A percentile compares a stretch with the other conserved stretches of the same genome.
Evolutionary conservation across 768 basidiomycete genomes (phyloP).

Genomic region (Trametes sanguinea): DNA sequence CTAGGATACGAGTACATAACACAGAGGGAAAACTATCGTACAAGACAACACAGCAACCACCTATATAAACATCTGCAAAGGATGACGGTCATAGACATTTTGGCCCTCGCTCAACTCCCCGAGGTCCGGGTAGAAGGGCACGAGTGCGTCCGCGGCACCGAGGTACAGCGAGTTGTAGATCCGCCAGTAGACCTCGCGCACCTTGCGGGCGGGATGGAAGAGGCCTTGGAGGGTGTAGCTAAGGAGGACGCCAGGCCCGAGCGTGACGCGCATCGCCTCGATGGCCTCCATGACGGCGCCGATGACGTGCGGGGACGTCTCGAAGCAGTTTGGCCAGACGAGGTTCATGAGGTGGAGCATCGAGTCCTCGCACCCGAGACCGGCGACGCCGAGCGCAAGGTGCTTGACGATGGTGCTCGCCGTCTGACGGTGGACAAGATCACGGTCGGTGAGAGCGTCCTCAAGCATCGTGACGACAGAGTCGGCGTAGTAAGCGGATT

Average conservation of each 20-base stretch:
- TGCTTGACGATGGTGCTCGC: slow-evolving; percentile 99
- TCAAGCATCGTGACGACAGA: slow-evolving; percentile 98
- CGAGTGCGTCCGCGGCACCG: slow-evolving; percentile 87
- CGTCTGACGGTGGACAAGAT: slow-evolving; percentile 97
- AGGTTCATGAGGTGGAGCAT: slow-evolving; percentile 98
- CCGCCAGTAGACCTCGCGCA: slow-evolving; percentile 95
- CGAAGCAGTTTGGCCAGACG: slow-evolving; percentile 99
- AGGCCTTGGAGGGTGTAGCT: slow-evolving; percentile 93
- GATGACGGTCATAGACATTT: slow-evolving; percentile 85
- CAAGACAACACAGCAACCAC: slow-evolving; percentile 15
- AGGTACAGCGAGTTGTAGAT: slow-evolving; percentile 94
- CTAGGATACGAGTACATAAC: slow-evolving; percentile 11
- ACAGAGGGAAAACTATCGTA: slow-evolving; percentile 7
- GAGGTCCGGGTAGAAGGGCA: slow-evolving; percentile 93
- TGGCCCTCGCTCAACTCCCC: slow-evolving; percentile 87
- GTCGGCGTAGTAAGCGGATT: slow-evolving; percentile 95
- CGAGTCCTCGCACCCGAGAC: slow-evolving; percentile 96
- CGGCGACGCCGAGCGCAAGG: slow-evolving; percentile 93
- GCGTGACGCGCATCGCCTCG: slow-evolving; percentile 94
- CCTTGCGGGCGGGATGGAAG: slow-evolving; percentile 96
- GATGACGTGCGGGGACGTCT: slow-evolving; percentile 97
- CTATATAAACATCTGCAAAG: slow-evolving; percentile 81
- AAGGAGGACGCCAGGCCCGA: slow-evolving; percentile 90
- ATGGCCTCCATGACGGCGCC: slow-evolving; percentile 98
- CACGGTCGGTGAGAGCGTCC: slow-evolving; percentile 96